Evolutionary conservation across 2,329 filamentous ascomycete genomes (phyloP), one percentile per base, ranked within the genome.

Genomic region (Xylariaceae sp.): DNA sequence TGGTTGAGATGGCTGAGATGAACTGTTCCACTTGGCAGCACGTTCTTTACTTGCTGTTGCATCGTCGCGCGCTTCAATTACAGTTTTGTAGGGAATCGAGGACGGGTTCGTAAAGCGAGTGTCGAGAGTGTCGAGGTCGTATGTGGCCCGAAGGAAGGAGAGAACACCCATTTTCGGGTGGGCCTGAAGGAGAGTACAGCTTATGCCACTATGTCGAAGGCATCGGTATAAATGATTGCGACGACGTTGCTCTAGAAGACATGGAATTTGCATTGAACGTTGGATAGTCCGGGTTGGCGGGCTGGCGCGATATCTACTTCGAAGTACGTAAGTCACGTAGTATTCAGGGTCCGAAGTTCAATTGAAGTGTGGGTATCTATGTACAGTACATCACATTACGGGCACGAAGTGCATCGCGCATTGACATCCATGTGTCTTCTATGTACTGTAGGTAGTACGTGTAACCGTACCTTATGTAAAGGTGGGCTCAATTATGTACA

Each of bases 61-160:
- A 60, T 82, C 77, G 58, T 71, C 60, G 42, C 81, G 77, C 58
- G 79, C 74, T 66, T 86, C 81, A 57, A 83, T 73, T 54, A 82
- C 77, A 40, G 80, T 75, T 67, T 81, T 81, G 72, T 89, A 87
- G 37, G 91, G 85, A 20, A 85, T 85, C 21, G 81, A 84, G 29
- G 91, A 85, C 10, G 90, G 81, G 50, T 82, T 88, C 23, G 87
- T 88, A 73, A 96, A 83, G 62, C 80, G 78, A 54, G 80, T 83
- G 72, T 82, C 80, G 70, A 87, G 77, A 16, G 84, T 87, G 64
- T 88, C 82, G 57, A 86, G 79, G 61, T 83, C 81, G 76, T 89
- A 90, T 67, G 89, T 81, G 60, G 73, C 75, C 61, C 74, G 69
- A 52, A 69, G 46, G 45, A 66, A 64, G 19, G 69, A 70, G 21